Base-by-base conservation (phyloP, 305 asterid species). In the Fraxinus velutina region DNA sequence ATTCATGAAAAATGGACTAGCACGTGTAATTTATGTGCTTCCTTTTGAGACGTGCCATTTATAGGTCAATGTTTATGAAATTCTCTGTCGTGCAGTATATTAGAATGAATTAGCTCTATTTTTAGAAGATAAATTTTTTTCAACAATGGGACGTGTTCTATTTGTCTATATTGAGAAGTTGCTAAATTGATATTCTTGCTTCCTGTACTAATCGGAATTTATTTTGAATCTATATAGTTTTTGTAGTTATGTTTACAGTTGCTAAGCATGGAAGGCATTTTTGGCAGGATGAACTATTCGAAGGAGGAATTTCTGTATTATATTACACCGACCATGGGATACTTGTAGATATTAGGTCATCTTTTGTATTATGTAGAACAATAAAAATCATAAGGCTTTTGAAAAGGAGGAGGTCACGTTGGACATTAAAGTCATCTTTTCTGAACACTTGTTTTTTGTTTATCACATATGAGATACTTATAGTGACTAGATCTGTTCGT, bases 1-100 rank as follows among this genome's bases (percentile, higher is more conserved):
- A 30, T 73, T 47, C 57, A 9, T 64, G 44, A 57, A 50, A 12
- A 70, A 30, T 71, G 32, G 22, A 5, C 70, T 42, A 73, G 68
- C 76, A 15, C 55, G 57, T 77, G 30, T 21, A 57, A 21, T 4
- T 62, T 79, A 52, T 76, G 77, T 33, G 70, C 17, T 36, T 55
- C 73, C 74, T 50, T 76, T 32, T 47, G 81, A 21, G 72, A 86
- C 78, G 75, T 78, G 71, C 50, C 52, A 62, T 52, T 30, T 70
- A 9, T 24, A 42, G 73, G 37, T 66, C 19, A 9, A 12, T 13
- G 37, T 29, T 24, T 10, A 29, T 76, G 27, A 75, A 42, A 47
- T 62, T 57, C 50, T 80, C 78, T 64, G 68, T 22, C 62, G 12
- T 75, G 29, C 8, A 27, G 44, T 12, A 5, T 34, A 37, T 24